Conservation (phyloP, 768 basidiomycete genomes). For the Mycena maculata region DNA sequence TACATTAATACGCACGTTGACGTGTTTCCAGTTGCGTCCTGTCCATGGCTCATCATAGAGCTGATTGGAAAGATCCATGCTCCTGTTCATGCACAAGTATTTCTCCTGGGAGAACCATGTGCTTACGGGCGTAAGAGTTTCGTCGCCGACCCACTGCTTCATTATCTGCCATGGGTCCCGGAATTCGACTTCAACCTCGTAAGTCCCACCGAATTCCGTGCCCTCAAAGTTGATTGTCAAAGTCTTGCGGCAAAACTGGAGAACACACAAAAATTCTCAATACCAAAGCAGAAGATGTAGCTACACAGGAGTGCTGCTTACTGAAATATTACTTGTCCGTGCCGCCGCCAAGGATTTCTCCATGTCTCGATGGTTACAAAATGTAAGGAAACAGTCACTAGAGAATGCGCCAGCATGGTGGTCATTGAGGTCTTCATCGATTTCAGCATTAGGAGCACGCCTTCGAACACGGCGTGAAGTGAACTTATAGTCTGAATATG, state of each 20-base stretch:
- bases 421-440: constrained; percentile 20
- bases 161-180: constrained; percentile 36
- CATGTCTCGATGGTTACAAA: constrained; percentile 24
- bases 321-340: constrained; percentile 17
- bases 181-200: constrained; percentile 31
- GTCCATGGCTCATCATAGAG: constrained; percentile 34
- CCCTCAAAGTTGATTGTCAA: constrained; percentile 20
- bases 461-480: constrained; percentile 11
- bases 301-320: neutral
- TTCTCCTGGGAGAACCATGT: constrained; percentile 29
- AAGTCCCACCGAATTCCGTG: constrained; percentile 4
- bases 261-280: neutral
- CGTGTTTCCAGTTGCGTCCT: constrained; percentile 24
- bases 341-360: constrained; percentile 22
- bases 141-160: constrained; percentile 23
- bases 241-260: constrained; percentile 25
- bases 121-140: constrained; percentile 21
- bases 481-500: constrained; percentile 15
- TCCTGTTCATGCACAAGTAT: constrained; percentile 24
- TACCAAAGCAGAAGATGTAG: neutral
- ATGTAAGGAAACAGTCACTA: constrained; percentile 2
- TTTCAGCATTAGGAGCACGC: constrained; percentile 15
- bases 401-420: neutral
- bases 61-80: constrained; percentile 12
- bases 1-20: constrained; percentile 17